These are phyloP conservation scores for Cydonia oblonga DNA, from an alignment of 331 rosid genomes.

Conservation along the genomic window DNA sequence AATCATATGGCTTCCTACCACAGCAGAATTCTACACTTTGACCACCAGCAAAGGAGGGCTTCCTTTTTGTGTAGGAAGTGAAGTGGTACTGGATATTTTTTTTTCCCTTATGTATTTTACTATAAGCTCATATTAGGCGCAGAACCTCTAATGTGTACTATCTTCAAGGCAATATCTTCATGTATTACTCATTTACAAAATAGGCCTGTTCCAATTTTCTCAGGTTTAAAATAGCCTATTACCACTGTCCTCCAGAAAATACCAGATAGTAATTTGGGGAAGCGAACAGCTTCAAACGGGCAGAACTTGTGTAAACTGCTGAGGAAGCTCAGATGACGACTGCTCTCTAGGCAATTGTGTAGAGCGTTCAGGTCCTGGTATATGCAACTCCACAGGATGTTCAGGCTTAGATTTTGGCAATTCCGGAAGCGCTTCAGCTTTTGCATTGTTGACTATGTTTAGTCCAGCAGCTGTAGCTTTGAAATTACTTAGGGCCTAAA, in stretches of 20 bases:
- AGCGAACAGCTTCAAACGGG: not conserved
- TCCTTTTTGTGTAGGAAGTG: not conserved
- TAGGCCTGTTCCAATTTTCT: not conserved
- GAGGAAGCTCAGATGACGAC: constrained; percentile 53
- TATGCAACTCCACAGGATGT: constrained; percentile 21
- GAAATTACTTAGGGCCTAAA: constrained; percentile 55
- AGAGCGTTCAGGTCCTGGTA: constrained; percentile 20
- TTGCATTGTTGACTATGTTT: constrained; percentile 29
- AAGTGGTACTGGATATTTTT: not conserved
- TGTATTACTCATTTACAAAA: not conserved
- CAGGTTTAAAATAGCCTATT: not conserved
- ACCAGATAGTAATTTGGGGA: not conserved
- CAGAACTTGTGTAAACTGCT: not conserved
- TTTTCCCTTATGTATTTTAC: not conserved
- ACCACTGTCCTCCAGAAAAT: not conserved
- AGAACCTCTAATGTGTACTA: not conserved
- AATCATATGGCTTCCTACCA: not conserved
- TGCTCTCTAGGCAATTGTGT: constrained; percentile 31
- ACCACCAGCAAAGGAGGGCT: not conserved
- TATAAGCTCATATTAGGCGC: not conserved
- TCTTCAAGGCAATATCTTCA: not conserved
- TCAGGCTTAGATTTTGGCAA: constrained; percentile 28
- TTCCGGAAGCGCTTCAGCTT: constrained; percentile 28
- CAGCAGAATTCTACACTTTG: not conserved
- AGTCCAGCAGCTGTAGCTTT: constrained; percentile 60